Base-by-base conservation (phyloP, 2,329 filamentous ascomycete genomes). In the Alternaria arborescens region DNA sequence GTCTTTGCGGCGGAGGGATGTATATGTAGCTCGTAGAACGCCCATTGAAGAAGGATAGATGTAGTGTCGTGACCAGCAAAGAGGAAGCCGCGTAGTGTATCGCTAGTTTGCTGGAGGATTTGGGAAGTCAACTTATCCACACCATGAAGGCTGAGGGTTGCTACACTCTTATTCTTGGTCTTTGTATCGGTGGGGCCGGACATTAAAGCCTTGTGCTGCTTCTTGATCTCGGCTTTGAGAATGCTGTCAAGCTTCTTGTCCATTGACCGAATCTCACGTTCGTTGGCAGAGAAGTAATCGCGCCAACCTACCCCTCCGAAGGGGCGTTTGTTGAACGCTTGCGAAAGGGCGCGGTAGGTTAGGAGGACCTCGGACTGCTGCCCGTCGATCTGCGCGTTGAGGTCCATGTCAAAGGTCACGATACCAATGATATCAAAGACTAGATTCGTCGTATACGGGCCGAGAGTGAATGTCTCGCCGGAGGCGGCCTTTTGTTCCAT, bases 51-150 rank as follows among this genome's bases (percentile, higher is more conserved):
- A 1, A 69, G 50, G 26, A 70, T 74, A 28, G 66, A 68, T 2
- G 72, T 76, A 11, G 75, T 75, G 61, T 77, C 74, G 51, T 77
- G 74, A 1, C 75, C 75, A 18, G 73, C 73, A 55, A 78, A 75
- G 30, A 78, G 60, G 62, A 77, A 77, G 4, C 75, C 74, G 58
- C 79, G 79, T 52, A 72, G 55, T 14, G 66, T 60, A 75, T 77
- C 64, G 76, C 73, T 42, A 66, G 77, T 47, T 67, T 75, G 55
- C 61, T 67, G 53, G 65, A 41, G 71, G 58, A 64, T 79, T 68
- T 41, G 76, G 52, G 41, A 60, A 8, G 52, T 71, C 61, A 65
- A 67, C 41, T 40, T 61, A 2, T 55, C 43, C 42, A 67, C 60
- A 11, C 56, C 60, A 26, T 55, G 44, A 12, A 68, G 55, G 26